A percentile compares a stretch with the other conserved stretches of the same genome.
Conservation (phyloP, 2,329 filamentous ascomycete genomes). For the Botrytis squamosa region DNA sequence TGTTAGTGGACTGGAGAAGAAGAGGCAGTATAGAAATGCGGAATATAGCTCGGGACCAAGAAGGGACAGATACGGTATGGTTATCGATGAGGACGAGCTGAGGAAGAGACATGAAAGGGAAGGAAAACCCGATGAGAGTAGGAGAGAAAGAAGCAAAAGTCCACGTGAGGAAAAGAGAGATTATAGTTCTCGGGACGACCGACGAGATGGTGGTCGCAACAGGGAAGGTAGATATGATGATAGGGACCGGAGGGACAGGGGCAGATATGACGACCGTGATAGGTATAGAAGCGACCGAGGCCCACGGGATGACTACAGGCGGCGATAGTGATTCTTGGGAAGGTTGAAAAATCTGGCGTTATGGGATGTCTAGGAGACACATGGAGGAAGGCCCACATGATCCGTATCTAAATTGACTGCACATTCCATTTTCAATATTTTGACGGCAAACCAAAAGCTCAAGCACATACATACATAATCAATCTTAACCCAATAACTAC, state of each 20-base stretch:
- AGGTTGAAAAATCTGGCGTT: slow-evolving; percentile 7
- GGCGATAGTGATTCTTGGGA: background rate
- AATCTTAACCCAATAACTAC: background rate
- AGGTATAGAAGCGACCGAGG: slow-evolving; percentile 9
- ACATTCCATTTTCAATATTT: background rate
- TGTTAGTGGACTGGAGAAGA: slow-evolving; percentile 82
- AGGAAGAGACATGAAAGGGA: slow-evolving; percentile 50
- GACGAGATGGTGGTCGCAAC: slow-evolving; percentile 29
- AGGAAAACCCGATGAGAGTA: slow-evolving; percentile 34
- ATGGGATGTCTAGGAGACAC: background rate
- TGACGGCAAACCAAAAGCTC: too few species aligned
- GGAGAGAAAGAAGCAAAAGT: slow-evolving; percentile 39
- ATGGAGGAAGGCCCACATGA: background rate
- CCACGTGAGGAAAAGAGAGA: slow-evolving; percentile 31
- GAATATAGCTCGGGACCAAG: slow-evolving; percentile 40
- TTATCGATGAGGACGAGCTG: slow-evolving; percentile 74
- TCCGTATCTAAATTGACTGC: background rate
- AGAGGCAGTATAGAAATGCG: slow-evolving; percentile 75
- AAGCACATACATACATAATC: background rate
- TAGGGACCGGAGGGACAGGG: slow-evolving; percentile 28
- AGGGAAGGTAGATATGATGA: slow-evolving; percentile 29
- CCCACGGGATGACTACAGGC: slow-evolving; percentile 16
- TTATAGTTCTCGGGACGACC: slow-evolving; percentile 25
- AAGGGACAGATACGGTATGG: slow-evolving; percentile 68
- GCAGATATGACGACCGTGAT: slow-evolving; percentile 28